Conservation (phyloP, 1,139 yeast species). For the Ogataea hybrid region DNA sequence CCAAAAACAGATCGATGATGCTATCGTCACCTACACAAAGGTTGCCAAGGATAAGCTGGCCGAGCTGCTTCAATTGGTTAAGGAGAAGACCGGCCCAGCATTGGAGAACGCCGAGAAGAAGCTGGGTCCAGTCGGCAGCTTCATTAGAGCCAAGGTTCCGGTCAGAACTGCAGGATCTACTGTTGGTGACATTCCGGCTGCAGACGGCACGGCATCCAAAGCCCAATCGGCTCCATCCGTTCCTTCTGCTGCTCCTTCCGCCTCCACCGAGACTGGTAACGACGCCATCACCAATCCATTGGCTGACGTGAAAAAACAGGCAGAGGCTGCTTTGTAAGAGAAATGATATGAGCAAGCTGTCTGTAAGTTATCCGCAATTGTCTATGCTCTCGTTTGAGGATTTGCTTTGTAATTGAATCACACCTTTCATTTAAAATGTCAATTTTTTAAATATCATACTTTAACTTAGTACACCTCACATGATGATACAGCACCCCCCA, state of each 20-base stretch:
- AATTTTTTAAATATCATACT: not conserved
- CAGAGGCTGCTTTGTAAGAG: conserved; percentile 13
- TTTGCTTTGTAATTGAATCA: conserved; percentile 1
- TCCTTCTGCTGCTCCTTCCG: conserved; percentile 3
- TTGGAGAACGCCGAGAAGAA: conserved; percentile 47
- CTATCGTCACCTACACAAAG: conserved; percentile 55
- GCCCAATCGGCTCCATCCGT: conserved; percentile 3
- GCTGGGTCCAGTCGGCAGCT: conserved; percentile 63
- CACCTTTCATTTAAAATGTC: not conserved
- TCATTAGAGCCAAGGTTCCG: conserved; percentile 57
- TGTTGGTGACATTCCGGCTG: conserved; percentile 45
- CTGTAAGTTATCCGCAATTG: not conserved
- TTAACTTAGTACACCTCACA: conserved; percentile 14
- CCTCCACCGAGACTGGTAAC: conserved; percentile 15
- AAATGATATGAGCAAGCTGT: not conserved
- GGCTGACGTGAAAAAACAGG: conserved; percentile 7
- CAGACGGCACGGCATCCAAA: conserved; percentile 1
- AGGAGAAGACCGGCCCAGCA: conserved; percentile 50
- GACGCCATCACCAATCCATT: conserved; percentile 13
- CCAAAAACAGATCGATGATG: conserved; percentile 79
- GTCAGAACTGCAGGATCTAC: conserved; percentile 74
- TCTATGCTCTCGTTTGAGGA: conserved; percentile 1
- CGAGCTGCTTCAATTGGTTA: conserved; percentile 50
- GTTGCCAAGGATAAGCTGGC: conserved; percentile 55
- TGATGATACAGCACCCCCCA: conserved; percentile 32